Base-by-base conservation (phyloP, 2,329 filamentous ascomycete species). In the Fusarium paranaense region DNA sequence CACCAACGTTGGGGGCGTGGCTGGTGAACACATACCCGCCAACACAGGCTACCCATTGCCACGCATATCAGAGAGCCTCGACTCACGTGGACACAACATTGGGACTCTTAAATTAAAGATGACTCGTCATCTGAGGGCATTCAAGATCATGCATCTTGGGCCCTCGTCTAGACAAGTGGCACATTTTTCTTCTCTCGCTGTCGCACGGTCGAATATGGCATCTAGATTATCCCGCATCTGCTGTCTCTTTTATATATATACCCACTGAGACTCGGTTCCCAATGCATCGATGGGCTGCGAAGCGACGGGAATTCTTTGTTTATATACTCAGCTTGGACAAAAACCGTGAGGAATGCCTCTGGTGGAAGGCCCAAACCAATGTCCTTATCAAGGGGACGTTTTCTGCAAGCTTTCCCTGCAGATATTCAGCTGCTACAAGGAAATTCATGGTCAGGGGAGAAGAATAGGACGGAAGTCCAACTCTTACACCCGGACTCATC, bases 81-180 rank as follows among this genome's bases (percentile, higher is more conserved):
- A 38, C 8, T n/a, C 10, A 2, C 10, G 9, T 1, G 18, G 18
- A 16, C 18, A 40, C 1, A 5, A n/a, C 2, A 20, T n/a, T 5
- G 38, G 18, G 38, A 40, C 18, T 5, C 18, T n/a, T 40, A 6
- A 11, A 10, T 11, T 6, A 11, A n/a, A 10, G 38, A 20, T 20
- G 20, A 3, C 9, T 20, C 11, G n/a, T 4, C 40, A 6, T 20
- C n/a, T 13, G 40, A 42, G 40, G 6, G n/a, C 6, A 42, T 13
- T 13, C 10, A 22, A 3, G 6, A 13, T 14, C n/a, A 42, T 10
- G 3, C n/a, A 22, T 13, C 11, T 7, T 14, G 6, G 11, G 6
- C 13, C 40, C n/a, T 20, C n/a, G 11, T 13, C 3, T 13, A 6
- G 10, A 22, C n/a, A 1, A 6, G 3, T 2, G 13, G 2, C n/a